Evolutionary conservation across 345 rosid species (phyloP).

Genomic region (Populus davidiana): DNA sequence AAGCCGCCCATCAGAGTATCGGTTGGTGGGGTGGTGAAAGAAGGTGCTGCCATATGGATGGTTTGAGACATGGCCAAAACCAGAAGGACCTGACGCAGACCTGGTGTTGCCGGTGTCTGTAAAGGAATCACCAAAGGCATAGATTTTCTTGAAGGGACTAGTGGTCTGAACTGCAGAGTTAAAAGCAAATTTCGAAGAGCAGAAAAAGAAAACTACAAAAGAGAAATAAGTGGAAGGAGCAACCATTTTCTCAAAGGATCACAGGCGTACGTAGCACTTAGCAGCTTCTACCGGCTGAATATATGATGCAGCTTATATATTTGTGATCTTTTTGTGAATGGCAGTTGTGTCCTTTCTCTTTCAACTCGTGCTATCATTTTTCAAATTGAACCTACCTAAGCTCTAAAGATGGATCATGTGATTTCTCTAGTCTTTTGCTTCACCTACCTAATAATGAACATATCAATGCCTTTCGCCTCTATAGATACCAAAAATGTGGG

Average conservation of each 20-base stretch:
- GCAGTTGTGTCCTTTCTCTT: not conserved
- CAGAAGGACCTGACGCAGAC: conserved; percentile 58
- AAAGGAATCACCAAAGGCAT: conserved; percentile 89
- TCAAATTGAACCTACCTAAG: not conserved
- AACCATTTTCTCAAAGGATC: conserved; percentile 10
- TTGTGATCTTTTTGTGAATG: not conserved
- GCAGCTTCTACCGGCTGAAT: not conserved
- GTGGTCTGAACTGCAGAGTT: not conserved
- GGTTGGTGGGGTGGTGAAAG: conserved; percentile 78
- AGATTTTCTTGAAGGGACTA: conserved; percentile 64
- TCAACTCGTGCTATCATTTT: not conserved
- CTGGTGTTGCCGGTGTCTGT: conserved; percentile 93
- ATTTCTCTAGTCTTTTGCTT: too few relatives aligned
- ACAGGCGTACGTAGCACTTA: not conserved
- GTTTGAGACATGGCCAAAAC: conserved; percentile 75
- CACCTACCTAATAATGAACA: too few relatives aligned
- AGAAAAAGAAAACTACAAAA: conserved; percentile 19
- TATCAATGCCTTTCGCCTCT: too few relatives aligned
- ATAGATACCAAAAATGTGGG: too few relatives aligned
- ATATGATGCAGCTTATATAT: not conserved
- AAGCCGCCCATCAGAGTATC: conserved; percentile 88
- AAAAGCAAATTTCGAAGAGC: conserved; percentile 7
- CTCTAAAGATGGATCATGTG: too few relatives aligned
- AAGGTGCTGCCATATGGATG: conserved; percentile 74
- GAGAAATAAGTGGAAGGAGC: conserved; percentile 15